Evolutionary conservation across 2,329 filamentous ascomycete genomes (phyloP), one percentile per base, ranked within the genome.

Genomic region (Microthyrium microscopicum): DNA sequence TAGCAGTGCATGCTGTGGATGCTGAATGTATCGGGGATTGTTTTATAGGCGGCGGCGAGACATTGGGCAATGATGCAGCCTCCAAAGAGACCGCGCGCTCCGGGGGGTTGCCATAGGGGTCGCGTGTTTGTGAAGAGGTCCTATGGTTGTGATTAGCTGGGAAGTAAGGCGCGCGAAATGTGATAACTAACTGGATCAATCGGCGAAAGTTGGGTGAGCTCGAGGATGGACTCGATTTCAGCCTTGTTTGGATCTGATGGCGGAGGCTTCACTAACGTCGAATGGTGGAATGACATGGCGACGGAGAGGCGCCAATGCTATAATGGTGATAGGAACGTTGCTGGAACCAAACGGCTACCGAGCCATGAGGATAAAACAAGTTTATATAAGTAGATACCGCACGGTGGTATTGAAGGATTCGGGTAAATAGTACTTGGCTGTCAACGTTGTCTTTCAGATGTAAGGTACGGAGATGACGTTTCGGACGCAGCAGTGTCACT

Each of bases 1-100:
- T 95, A 98, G 69, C 89, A 95, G 67, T 98, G 89, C 79, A 92
- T 94, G 50, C 78, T 87, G 63, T 98, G 89, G 31, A 89, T 73
- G 39, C 75, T 70, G 56, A 93, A 94, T 51, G 80, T 66, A 18
- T 63, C 54, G 0, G 78, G 77, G 2, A 98, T 81, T 6, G 89
- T 98, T 49, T 74, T 72, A 55, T 93, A 84, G 17, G 83, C 89
- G 2, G 89, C 83, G 29, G 79, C 70, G 18, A 94, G 75, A 48
- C 71, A 85, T 64, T 95, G 87, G 30, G 87, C 85, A 45, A 98
- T 94, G 24, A 91, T 84, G 36, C 80, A 75, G 42, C 85, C 85
- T 51, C 89, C 89, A 49, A 83, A 98, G 56, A 98, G 84, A 39
- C 89, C 89, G 34, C 89, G 74, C 3, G 89, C 89, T 15, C 83